A percentile compares a stretch with the other conserved stretches of the same genome.
These are phyloP conservation scores for Aspergillus sp. DNA, from an alignment of 2,329 filamentous ascomycete species.

Conservation along the genomic window DNA sequence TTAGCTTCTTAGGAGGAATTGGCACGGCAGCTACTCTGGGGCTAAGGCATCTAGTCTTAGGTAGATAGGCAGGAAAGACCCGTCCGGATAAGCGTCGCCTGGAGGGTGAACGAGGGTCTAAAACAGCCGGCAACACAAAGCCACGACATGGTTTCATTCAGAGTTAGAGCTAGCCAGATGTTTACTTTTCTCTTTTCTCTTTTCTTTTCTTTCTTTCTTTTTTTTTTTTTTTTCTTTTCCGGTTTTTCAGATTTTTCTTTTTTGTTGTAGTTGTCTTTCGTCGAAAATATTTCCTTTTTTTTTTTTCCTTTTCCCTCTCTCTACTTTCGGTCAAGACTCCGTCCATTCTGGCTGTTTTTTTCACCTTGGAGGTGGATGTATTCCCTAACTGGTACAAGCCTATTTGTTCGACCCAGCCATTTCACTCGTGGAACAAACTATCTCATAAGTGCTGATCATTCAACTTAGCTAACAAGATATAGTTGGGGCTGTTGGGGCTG, in stretches of 20 bases:
- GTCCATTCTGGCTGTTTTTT: neutral
- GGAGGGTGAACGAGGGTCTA: neutral
- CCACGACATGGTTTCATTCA: neutral
- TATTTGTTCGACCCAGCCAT: neutral
- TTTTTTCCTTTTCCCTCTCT: neutral
- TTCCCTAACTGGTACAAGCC: neutral
- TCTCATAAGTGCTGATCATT: no score
- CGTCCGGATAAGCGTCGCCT: neutral
- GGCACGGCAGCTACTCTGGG: neutral
- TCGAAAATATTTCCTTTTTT: neutral
- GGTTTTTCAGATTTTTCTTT: neutral
- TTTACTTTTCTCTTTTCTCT: neutral
- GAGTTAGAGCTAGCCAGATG: neutral
- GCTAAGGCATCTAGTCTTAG: neutral
- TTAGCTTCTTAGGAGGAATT: conserved; percentile 9
- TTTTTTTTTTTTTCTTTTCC: neutral
- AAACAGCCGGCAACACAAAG: neutral
- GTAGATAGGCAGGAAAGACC: conserved; percentile 7
- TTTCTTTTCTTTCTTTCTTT: neutral
- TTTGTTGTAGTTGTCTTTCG: neutral
- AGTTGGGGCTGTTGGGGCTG: neutral
- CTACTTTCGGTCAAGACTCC: neutral
- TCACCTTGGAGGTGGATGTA: neutral
- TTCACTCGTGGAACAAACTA: neutral
- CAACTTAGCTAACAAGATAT: neutral